Evolutionary conservation across 2,329 filamentous ascomycete genomes (phyloP), one percentile per base, ranked within the genome.

Genomic region (Albophoma yamanashiensis): DNA sequence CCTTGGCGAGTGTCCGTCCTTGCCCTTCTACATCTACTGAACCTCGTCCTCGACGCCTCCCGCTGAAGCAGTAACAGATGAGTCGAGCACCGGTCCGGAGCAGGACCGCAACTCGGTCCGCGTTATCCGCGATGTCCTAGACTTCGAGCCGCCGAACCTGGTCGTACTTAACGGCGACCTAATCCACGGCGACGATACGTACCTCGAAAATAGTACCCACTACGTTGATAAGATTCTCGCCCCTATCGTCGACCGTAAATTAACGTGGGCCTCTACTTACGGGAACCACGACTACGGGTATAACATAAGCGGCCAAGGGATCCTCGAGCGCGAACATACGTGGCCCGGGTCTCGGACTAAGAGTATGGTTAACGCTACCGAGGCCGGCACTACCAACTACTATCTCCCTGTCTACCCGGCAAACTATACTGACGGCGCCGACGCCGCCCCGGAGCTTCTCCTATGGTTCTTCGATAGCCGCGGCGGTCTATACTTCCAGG

Each of bases 381-480:
- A 74, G 4, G 71, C 71, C 0, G 79, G 79, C 0, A 66, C 76
- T 0, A 76, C 79, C 9, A 82, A 82, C 56, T 80, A 80, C 66
- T 75, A 78, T 61, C 68, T 81, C 0, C 75, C 77, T 0, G 76
- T 82, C 0, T 78, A 77, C 45, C 65, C 72, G 0, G 59, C 67
- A 4, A 62, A 68, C 9, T 79, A 77, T 62, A 63, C 8, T 17
- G 17, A 60, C 5, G 60, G 65, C 3, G 59, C 61, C 14, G 58
- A 60, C 3, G 79, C 77, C 59, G 60, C 63, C 1, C 76, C 78
- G 0, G 73, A 73, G 56, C 64, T 80, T 36, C 67, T 91, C 0
- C 74, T 91, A 1, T 91, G 87, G 85, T 90, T 90, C 73, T 89
- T 91, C 65, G 88, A 91, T 66, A 82, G 78, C 59, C 77, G 82